Percentiles rank a stretch among this genome's conserved stretches.
phyloP scores from a whole-genome alignment of 2,329 filamentous ascomycete species.

The Colletotrichum sp. region DNA sequence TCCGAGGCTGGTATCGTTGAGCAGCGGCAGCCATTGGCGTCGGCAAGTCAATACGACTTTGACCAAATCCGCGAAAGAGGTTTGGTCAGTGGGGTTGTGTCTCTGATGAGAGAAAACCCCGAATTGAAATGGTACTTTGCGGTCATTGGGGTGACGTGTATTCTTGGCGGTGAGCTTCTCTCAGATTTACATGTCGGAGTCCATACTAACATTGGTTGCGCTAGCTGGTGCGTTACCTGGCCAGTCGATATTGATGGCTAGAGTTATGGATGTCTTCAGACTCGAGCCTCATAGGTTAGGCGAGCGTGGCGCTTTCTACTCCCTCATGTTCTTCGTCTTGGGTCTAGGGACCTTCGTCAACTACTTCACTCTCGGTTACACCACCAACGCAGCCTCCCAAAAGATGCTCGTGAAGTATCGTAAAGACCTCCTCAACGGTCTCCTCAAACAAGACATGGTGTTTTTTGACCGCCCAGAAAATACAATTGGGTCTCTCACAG shows the following conservation, averaged over 20 bases:
- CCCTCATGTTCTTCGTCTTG: conserved; percentile 35
- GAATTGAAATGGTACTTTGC: neutral
- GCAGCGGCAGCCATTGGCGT: neutral
- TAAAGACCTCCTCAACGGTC: conserved; percentile 28
- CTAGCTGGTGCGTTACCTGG: conserved; percentile 42
- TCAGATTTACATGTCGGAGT: neutral
- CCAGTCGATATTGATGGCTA: conserved; percentile 47
- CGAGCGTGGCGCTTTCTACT: conserved; percentile 41
- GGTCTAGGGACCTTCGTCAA: conserved; percentile 24
- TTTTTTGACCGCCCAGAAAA: conserved; percentile 40
- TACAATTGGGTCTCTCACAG: conserved; percentile 36
- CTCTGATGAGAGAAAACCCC: neutral
- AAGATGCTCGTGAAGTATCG: conserved; percentile 6
- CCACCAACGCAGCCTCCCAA: conserved; percentile 20
- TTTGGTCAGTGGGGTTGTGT: neutral
- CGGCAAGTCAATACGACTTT: neutral
- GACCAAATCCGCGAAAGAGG: neutral
- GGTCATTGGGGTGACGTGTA: neutral
- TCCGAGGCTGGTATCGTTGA: neutral
- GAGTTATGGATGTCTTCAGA: conserved; percentile 45
- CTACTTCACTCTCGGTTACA: conserved; percentile 25
- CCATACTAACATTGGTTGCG: neutral
- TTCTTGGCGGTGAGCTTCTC: neutral
- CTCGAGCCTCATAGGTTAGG: neutral
- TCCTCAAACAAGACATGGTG: conserved; percentile 45